Conservation (phyloP, 257 asterid species). For the Parsonsia alboflavescens region DNA sequence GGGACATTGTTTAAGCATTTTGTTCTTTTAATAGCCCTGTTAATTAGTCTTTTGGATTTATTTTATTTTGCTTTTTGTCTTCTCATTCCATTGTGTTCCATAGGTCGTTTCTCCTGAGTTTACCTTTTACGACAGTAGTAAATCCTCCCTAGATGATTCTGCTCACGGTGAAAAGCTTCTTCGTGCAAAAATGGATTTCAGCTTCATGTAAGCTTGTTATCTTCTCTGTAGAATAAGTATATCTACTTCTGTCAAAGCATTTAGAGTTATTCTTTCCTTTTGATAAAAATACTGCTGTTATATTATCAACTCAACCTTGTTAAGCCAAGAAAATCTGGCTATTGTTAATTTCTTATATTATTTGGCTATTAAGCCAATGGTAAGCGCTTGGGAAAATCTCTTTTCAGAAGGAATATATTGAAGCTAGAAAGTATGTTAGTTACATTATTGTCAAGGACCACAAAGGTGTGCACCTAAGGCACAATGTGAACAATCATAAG, state of each 20-base stretch:
- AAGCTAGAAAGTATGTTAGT: too few species aligned
- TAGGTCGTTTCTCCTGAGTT: conserved; percentile 98
- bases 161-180: conserved; percentile 88
- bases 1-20: neutral
- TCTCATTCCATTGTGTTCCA: conserved; percentile 9
- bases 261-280: neutral
- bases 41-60: neutral
- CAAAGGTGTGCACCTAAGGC: too few species aligned
- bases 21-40: neutral
- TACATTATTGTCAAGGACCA: too few species aligned
- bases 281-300: neutral
- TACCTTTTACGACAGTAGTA: conserved; percentile 88
- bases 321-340: neutral
- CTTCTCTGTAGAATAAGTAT: neutral
- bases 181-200: conserved; percentile 92
- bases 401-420: neutral
- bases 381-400: neutral
- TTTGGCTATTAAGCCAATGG: neutral
- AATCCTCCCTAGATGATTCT: conserved; percentile 81
- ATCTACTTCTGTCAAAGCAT: neutral
- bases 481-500: too few species aligned
- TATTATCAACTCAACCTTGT: neutral
- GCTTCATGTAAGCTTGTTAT: conserved; percentile 72
- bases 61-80: neutral
- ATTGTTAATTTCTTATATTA: neutral